Evolutionary conservation across 352 stramenopile genomes (phyloP), one percentile per base, ranked within the genome.

Genomic region (Globisporangium acanthophoron): DNA sequence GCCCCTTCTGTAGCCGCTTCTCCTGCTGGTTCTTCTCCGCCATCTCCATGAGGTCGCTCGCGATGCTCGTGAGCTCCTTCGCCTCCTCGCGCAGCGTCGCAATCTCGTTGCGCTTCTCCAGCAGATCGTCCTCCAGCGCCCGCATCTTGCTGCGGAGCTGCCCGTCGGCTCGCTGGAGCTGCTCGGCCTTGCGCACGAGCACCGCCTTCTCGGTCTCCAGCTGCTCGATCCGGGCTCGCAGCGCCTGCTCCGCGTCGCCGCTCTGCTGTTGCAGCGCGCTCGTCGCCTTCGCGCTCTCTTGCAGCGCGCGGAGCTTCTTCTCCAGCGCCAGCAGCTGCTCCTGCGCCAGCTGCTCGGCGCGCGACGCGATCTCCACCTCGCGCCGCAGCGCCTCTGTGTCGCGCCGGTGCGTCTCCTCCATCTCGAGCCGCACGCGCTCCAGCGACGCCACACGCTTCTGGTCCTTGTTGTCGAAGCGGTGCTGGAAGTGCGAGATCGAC

Each of bases 131-230:
- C 6, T 64, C 70, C n/a, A 77, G 66, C 20, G 62, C 37, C 37
- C 83, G 69, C 12, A 82, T 43, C 52, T 72, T 76, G 41, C 62
- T 75, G 16, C 80, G 76, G 46, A 90, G 67, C 21, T 85, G 77
- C 3, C 70, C 66, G 44, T 89, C 79, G 0, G 70, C 76, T 52
- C 80, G 80, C 47, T 91, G 73, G 16, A 88, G 59, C 51, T 89
- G 78, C 40, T 85, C 66, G 11, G 69, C 64, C 58, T 87, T 88
- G 63, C 72, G 83, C 41, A 67, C 58, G 0, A 90, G 69, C 33
- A 88, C 73, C 16, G 76, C 77, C 31, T 89, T 92, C n/a, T 92
- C 77, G 0, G 66, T 88, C 56, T 88, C 74, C 8, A 90, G 57
- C 58, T 74, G 59, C 8, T 61, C 43, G 41, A 87, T 52, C 35